Percentiles rank a stretch among this genome's conserved stretches.
phyloP scores from a whole-genome alignment of 495 filamentous ascomycete genomes.

The Amorphotheca resinae region DNA sequence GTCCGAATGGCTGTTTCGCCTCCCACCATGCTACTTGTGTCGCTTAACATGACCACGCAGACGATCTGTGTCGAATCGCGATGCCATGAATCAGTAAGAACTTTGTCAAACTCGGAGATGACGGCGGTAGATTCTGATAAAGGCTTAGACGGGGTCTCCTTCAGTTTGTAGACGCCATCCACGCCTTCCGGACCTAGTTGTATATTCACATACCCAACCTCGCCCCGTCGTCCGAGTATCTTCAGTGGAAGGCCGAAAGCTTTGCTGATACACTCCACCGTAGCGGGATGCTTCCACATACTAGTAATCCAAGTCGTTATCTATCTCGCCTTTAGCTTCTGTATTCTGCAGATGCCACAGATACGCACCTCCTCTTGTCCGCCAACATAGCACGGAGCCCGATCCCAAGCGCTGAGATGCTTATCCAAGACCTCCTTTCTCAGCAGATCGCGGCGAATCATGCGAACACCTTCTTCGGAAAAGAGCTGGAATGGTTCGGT shows the following conservation, averaged over 20 bases:
- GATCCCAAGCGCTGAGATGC: conserved; percentile 1
- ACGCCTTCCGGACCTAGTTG: conserved; percentile 2
- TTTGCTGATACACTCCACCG: not conserved
- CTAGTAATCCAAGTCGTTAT: conserved; percentile 1
- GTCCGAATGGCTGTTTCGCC: conserved; percentile 6
- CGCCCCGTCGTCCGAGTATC: not conserved
- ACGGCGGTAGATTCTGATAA: not conserved
- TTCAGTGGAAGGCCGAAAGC: conserved; percentile 3
- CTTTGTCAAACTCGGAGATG: not conserved
- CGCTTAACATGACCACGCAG: conserved; percentile 4
- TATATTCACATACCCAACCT: conserved; percentile 8
- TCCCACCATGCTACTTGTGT: conserved; percentile 5
- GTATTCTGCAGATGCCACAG: not conserved
- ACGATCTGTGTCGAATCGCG: conserved; percentile 2
- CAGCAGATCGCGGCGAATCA: conserved; percentile 1
- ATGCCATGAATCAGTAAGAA: conserved; percentile 3
- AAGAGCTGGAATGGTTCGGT: conserved; percentile 9
- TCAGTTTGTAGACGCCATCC: conserved; percentile 1
- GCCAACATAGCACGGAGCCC: conserved; percentile 3
- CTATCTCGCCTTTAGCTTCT: not conserved
- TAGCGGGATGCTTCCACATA: conserved; percentile 4
- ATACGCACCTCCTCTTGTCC: conserved; percentile 1
- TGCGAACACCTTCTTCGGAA: conserved; percentile 4
- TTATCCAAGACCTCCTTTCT: conserved; percentile 2
- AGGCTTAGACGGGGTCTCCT: not conserved